These are phyloP conservation scores for Sarcomyxa edulis DNA, from an alignment of 768 basidiomycete species.

Conservation along the genomic window DNA sequence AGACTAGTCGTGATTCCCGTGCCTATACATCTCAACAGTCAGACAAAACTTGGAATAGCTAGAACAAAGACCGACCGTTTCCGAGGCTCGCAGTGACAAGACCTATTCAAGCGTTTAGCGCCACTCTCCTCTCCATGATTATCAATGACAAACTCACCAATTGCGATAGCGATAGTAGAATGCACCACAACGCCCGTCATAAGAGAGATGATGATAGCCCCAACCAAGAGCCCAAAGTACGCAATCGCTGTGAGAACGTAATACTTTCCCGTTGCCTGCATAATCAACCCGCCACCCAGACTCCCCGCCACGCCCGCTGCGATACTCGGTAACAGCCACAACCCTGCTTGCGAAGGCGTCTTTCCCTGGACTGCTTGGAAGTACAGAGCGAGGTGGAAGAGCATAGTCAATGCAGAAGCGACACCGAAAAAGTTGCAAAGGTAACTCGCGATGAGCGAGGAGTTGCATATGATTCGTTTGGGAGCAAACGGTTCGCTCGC, in stretches of 20 bases:
- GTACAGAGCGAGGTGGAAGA: constrained; percentile 54
- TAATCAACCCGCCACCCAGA: constrained; percentile 44
- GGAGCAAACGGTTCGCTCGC: constrained; percentile 62
- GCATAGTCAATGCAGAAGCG: constrained; percentile 34
- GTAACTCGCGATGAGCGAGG: constrained; percentile 47
- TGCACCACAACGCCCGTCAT: constrained; percentile 32
- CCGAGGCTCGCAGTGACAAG: constrained; percentile 30
- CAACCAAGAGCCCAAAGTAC: constrained; percentile 32
- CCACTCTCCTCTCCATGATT: background rate
- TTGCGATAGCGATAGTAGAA: constrained; percentile 31
- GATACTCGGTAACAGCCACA: constrained; percentile 47
- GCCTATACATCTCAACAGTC: constrained; percentile 23
- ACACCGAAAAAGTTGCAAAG: constrained; percentile 55
- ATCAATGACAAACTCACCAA: constrained; percentile 26
- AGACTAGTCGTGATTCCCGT: constrained; percentile 50
- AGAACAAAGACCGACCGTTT: constrained; percentile 24
- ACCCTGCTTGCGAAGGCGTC: constrained; percentile 42
- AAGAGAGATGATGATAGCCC: constrained; percentile 30
- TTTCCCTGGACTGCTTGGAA: constrained; percentile 50
- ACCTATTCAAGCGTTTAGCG: constrained; percentile 17
- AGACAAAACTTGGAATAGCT: background rate
- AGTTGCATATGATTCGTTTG: constrained; percentile 43
- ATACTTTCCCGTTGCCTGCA: constrained; percentile 56
- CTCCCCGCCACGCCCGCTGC: constrained; percentile 44
- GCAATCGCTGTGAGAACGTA: constrained; percentile 42